A percentile compares a stretch with the other conserved stretches of the same genome.
Evolutionary conservation across 371 early-diverging fungal genomes (phyloP).

Genomic region (Umbelopsis sp.): DNA sequence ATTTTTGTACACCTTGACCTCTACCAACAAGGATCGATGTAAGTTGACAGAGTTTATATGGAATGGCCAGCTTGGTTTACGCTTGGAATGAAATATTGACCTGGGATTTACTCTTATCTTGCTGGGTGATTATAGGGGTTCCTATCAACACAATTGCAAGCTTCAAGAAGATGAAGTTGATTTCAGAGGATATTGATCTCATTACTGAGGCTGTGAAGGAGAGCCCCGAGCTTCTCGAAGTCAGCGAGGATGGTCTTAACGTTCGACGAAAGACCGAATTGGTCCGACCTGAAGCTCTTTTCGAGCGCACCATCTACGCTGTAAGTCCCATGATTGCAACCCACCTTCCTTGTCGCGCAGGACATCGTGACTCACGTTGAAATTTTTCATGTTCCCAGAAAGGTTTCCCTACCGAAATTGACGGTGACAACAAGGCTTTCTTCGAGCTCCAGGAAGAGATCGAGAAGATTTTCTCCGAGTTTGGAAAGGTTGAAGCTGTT

Average conservation of each 20-base stretch:
- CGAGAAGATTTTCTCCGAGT: conserved; percentile 55
- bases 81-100: conserved; percentile 3
- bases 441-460: conserved; percentile 61
- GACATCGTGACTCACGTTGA: too few species aligned
- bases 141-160: conserved; percentile 57
- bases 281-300: conserved; percentile 45
- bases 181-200: conserved; percentile 50
- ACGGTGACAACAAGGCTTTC: conserved; percentile 32
- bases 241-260: conserved; percentile 60
- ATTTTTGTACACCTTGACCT: conserved; percentile 62
- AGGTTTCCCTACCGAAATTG: conserved; percentile 51
- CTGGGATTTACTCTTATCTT: not conserved
- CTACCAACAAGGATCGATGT: conserved; percentile 61
- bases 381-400: conserved; percentile 35
- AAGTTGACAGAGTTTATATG: conserved; percentile 26
- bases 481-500: conserved; percentile 57
- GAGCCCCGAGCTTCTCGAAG: conserved; percentile 54
- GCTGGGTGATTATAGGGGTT: conserved; percentile 43
- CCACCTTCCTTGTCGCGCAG: too few species aligned
- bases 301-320: conserved; percentile 61
- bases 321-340: conserved; percentile 29
- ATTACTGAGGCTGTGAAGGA: conserved; percentile 63
- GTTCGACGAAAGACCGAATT: conserved; percentile 63
- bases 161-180: conserved; percentile 74
- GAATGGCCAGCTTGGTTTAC: not conserved